These are phyloP conservation scores for Monoraphidium neglectum DNA, from an alignment of 139 green algal species.

Conservation along the genomic window DNA sequence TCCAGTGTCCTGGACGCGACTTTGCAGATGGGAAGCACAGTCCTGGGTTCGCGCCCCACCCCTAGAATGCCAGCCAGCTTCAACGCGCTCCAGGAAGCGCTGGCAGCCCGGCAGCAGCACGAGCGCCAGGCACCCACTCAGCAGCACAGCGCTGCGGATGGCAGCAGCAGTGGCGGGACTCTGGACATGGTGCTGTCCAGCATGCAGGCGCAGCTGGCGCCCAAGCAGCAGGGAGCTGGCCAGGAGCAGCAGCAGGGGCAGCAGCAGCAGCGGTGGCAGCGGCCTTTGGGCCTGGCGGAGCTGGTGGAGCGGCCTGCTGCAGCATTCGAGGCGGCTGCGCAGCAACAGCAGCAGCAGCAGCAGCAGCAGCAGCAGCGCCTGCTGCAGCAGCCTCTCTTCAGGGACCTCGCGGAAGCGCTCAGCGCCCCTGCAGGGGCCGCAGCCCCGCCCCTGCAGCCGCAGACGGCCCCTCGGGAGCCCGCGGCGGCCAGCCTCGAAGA, in stretches of 20 bases:
- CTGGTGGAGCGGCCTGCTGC: not conserved
- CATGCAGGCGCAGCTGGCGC: not conserved
- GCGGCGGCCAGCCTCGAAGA: no score
- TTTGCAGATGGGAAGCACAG: not conserved
- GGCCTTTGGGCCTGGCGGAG: not conserved
- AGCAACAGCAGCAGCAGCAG: slow-evolving; percentile 22
- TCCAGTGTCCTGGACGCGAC: not conserved
- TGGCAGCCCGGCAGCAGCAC: not conserved
- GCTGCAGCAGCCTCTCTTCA: not conserved
- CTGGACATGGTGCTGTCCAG: not conserved
- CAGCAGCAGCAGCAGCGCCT: slow-evolving; percentile 1
- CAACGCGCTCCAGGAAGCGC: not conserved
- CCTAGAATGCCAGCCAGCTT: not conserved
- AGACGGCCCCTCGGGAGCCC: no score
- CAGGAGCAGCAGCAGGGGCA: slow-evolving; percentile 1
- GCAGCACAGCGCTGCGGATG: not conserved
- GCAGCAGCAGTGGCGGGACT: not conserved
- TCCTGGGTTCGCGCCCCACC: not conserved
- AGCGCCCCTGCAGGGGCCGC: no score
- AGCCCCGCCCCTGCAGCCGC: no score
- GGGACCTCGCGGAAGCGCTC: no score
- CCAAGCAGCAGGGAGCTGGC: not conserved
- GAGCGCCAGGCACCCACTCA: not conserved
- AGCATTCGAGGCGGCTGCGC: not conserved
- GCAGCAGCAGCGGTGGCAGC: not conserved